Percentiles rank a stretch among this genome's conserved stretches.
These are phyloP conservation scores for Sporothrix dimorphospora DNA, from an alignment of 2,329 filamentous ascomycete genomes.

Conservation along the genomic window DNA sequence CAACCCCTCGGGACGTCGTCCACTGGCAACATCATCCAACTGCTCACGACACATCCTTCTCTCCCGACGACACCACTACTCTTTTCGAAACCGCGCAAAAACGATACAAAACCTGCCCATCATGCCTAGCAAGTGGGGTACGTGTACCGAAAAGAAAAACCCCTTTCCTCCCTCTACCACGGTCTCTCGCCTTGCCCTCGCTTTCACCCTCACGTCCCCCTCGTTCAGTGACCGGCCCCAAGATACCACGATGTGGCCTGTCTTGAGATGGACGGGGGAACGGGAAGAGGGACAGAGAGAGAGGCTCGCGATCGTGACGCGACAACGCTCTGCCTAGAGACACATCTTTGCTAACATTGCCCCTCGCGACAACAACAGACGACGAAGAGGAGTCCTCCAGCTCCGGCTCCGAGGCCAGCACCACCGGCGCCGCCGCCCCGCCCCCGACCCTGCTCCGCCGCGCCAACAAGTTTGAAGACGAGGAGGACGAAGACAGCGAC, in stretches of 20 bases:
- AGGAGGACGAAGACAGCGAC: slow-evolving; percentile 79
- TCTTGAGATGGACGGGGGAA: neutral
- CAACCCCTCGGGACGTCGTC: slow-evolving; percentile 16
- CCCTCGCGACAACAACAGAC: slow-evolving; percentile 32
- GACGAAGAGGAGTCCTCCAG: slow-evolving; percentile 47
- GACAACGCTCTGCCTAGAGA: neutral
- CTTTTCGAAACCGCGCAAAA: neutral
- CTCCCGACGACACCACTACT: neutral
- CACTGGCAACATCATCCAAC: neutral
- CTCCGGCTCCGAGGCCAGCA: slow-evolving; percentile 38
- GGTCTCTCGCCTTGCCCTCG: neutral
- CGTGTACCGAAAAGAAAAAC: neutral
- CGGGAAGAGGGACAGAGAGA: neutral
- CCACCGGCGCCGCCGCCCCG: slow-evolving; percentile 43
- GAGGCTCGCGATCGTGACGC: neutral
- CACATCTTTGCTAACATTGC: neutral
- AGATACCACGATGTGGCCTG: neutral
- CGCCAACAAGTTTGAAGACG: slow-evolving; percentile 79
- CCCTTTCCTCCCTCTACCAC: neutral
- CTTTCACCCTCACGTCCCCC: neutral
- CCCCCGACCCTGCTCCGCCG: slow-evolving; percentile 47
- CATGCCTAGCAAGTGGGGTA: slow-evolving; percentile 24
- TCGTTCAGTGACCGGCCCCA: neutral
- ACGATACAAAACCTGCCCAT: neutral
- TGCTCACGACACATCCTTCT: neutral